Base-by-base conservation (phyloP, 768 basidiomycete genomes). In the Suillus subluteus region DNA sequence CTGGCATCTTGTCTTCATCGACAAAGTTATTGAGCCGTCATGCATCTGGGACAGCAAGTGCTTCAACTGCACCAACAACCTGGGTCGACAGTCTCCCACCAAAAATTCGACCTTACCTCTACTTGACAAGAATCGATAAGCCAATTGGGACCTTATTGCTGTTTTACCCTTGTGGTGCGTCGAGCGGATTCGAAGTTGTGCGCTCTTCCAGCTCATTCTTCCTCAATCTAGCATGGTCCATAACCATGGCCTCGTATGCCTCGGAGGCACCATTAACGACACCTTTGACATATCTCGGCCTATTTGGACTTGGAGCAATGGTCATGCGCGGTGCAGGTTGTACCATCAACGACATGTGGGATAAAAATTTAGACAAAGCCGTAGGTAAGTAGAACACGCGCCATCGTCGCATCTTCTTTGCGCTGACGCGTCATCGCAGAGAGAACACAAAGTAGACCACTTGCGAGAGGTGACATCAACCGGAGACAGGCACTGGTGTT, bases 311-410 rank as follows among this genome's bases (percentile, higher is more conserved):
- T 12, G 98, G 98, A 1, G 96, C 98, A 0, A 71, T 98, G 54
- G 85, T 99, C 62, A 99, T 99, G 98, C 89, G 98, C 23, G 95
- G 97, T 6, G 98, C 98, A 26, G 98, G 98, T 4, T 99, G 98
- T 78, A 98, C 95, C 3, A 97, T 99, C 71, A 99, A 99, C 76
- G 98, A 99, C 75, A 89, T 99, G 89, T 99, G 98, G 97, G 98
- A 99, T 79, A 85, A 84, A 69, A 88, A 94, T 67, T 86, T 98
- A 55, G 98, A 99, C 83, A 89, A 88, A 74, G 89, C 90, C 46
- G 98, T 99, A 59, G 95, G 96, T 96, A 73, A 67, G 77, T 65
- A 38, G 18, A 64, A n/a, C 35, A 43, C 58, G 38, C 38, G 26
- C 30, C 15, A 32, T 55, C 13, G 35, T 7, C 32, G 16, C 30